These are phyloP conservation scores for Exophiala dermatitidis DNA, from an alignment of 2,329 filamentous ascomycete species.

Conservation along the genomic window DNA sequence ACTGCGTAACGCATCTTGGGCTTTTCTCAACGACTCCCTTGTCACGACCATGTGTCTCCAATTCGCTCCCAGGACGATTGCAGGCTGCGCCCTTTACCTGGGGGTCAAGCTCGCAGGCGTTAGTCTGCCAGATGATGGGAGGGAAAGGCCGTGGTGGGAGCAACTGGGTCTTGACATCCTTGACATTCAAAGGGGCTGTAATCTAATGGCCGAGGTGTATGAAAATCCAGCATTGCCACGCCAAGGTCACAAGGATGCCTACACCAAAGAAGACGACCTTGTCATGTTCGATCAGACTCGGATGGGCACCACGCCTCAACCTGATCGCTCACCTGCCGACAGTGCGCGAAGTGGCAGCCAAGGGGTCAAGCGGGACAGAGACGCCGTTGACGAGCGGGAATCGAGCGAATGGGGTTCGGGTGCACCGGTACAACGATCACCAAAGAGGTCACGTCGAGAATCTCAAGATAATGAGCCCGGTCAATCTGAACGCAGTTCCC, in stretches of 20 bases:
- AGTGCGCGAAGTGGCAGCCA: slow-evolving; percentile 31
- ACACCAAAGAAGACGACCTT: slow-evolving; percentile 34
- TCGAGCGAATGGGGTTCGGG: slow-evolving; percentile 18
- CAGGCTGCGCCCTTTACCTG: slow-evolving; percentile 79
- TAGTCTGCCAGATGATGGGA: slow-evolving; percentile 64
- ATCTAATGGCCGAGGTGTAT: slow-evolving; percentile 59
- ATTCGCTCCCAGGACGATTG: slow-evolving; percentile 70
- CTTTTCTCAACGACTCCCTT: slow-evolving; percentile 85
- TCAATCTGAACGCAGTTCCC: slow-evolving; percentile 12
- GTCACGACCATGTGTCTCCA: slow-evolving; percentile 78
- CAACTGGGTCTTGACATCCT: slow-evolving; percentile 63
- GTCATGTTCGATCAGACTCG: slow-evolving; percentile 34
- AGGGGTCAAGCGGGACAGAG: slow-evolving; percentile 37
- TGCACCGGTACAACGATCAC: slow-evolving; percentile 16
- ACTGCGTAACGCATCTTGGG: slow-evolving; percentile 81
- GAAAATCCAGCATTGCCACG: slow-evolving; percentile 39
- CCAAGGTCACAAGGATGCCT: slow-evolving; percentile 36
- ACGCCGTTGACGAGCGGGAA: slow-evolving; percentile 29
- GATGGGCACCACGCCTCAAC: slow-evolving; percentile 20
- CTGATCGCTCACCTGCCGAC: slow-evolving; percentile 20
- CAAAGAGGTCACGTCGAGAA: slow-evolving; percentile 19
- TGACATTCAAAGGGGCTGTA: slow-evolving; percentile 65
- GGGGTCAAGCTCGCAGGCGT: slow-evolving; percentile 68
- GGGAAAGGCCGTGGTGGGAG: slow-evolving; percentile 82
- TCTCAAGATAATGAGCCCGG: slow-evolving; percentile 22